These are phyloP conservation scores for Fusarium sp. DNA, from an alignment of 2,329 filamentous ascomycete genomes.

Conservation along the genomic window DNA sequence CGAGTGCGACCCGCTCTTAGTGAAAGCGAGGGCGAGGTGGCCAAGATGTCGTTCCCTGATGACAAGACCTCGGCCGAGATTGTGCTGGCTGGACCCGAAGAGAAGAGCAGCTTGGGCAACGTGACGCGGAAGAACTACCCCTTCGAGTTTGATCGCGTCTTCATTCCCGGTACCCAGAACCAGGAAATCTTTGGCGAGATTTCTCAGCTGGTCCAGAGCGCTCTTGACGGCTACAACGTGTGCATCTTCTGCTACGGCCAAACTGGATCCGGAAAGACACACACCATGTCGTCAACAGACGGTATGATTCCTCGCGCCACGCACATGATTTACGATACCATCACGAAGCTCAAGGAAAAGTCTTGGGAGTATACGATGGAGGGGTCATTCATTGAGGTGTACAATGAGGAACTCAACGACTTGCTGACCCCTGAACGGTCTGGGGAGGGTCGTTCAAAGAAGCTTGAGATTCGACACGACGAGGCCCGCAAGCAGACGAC, in stretches of 20 bases:
- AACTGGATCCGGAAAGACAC: conserved; percentile 96
- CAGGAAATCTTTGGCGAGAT: conserved; percentile 95
- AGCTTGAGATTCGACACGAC: conserved; percentile 92
- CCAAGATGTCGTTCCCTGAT: conserved; percentile 85
- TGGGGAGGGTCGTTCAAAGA: conserved; percentile 80
- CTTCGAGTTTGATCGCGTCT: conserved; percentile 95
- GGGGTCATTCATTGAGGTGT: conserved; percentile 96
- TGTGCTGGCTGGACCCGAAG: conserved; percentile 85
- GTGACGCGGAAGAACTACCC: conserved; percentile 84
- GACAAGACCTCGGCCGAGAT: conserved; percentile 91
- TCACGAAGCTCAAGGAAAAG: conserved; percentile 86
- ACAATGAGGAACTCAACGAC: conserved; percentile 97
- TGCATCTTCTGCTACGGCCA: conserved; percentile 99
- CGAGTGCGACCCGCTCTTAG: conserved; percentile 85
- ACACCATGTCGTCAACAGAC: conserved; percentile 91
- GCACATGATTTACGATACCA: conserved; percentile 92
- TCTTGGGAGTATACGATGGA: conserved; percentile 97
- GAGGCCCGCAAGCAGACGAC: conserved; percentile 84
- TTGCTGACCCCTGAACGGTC: conserved; percentile 77
- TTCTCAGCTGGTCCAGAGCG: conserved; percentile 95
- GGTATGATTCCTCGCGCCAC: conserved; percentile 97
- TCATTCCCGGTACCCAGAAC: conserved; percentile 84
- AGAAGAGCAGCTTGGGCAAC: conserved; percentile 84
- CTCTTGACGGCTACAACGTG: conserved; percentile 97
- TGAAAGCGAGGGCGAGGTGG: conserved; percentile 73